Percentiles rank a stretch among this genome's conserved stretches.
phyloP scores from a whole-genome alignment of 192 early-diverging fungal species.

The Backusella tarrabulga region DNA sequence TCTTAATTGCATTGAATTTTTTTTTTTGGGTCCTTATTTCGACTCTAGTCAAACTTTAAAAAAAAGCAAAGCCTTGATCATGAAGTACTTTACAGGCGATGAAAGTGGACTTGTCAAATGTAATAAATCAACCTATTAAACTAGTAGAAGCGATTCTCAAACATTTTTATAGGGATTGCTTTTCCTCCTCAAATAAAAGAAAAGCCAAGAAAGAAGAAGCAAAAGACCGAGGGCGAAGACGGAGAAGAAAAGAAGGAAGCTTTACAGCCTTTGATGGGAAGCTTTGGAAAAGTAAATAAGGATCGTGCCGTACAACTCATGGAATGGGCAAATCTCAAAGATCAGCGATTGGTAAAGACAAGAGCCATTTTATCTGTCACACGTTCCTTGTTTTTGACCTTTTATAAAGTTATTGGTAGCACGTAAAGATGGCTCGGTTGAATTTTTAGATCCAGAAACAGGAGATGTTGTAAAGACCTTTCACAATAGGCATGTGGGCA shows the following conservation, averaged over 20 bases:
- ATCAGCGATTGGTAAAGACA: constrained; percentile 20
- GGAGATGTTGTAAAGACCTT: constrained; percentile 36
- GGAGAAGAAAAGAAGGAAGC: constrained; percentile 12
- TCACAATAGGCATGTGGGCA: constrained; percentile 28
- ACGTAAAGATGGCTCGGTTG: constrained; percentile 50
- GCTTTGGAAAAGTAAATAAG: constrained; percentile 28
- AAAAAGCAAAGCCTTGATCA: constrained; percentile 3
- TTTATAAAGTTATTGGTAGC: constrained; percentile 45
- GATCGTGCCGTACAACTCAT: constrained; percentile 22
- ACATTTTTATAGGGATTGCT: constrained; percentile 8
- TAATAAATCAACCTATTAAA: not conserved
- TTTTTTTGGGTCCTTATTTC: not conserved
- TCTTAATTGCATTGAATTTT: not conserved
- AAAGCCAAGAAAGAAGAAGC: constrained; percentile 7
- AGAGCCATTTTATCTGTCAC: not conserved
- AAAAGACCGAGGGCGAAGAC: constrained; percentile 15
- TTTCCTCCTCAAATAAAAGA: constrained; percentile 27
- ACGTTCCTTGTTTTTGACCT: constrained; percentile 2
- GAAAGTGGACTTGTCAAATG: constrained; percentile 41
- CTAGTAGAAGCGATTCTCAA: not conserved
- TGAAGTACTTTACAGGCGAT: constrained; percentile 39
- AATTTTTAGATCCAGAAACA: constrained; percentile 43
- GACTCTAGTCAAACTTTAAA: not conserved
- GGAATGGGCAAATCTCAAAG: constrained; percentile 25
- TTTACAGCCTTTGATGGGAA: constrained; percentile 12